Evolutionary conservation across 2,329 filamentous ascomycete species (phyloP).

Genomic region (Claviceps pusilla): DNA sequence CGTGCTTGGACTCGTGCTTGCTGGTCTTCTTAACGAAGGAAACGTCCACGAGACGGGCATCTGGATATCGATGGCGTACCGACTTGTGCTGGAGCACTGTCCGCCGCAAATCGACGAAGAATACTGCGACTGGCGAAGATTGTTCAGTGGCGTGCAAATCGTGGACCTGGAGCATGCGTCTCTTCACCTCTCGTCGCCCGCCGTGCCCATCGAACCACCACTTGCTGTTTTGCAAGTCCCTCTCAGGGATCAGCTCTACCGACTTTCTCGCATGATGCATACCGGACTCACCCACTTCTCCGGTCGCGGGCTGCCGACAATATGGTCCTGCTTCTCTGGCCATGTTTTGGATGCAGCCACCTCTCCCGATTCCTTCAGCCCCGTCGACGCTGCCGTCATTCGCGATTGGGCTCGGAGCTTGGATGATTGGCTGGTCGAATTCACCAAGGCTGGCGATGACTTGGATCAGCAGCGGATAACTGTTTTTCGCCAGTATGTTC

Average conservation of each 20-base stretch:
- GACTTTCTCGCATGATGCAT: slow-evolving; percentile 30
- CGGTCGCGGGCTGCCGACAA: slow-evolving; percentile 25
- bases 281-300: slow-evolving; percentile 27
- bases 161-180: slow-evolving; percentile 29
- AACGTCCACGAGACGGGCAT: slow-evolving; percentile 26
- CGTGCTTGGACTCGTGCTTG: slow-evolving; percentile 26
- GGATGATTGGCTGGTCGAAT: slow-evolving; percentile 27
- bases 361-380: slow-evolving; percentile 18
- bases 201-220: slow-evolving; percentile 25
- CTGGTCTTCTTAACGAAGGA: slow-evolving; percentile 26
- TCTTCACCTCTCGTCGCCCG: slow-evolving; percentile 25
- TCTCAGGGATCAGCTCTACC: slow-evolving; percentile 24
- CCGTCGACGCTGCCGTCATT: slow-evolving; percentile 25
- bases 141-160: slow-evolving; percentile 25
- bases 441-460: slow-evolving; percentile 16
- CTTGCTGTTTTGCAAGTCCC: slow-evolving; percentile 22
- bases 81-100: slow-evolving; percentile 25
- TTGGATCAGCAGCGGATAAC: slow-evolving; percentile 20
- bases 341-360: slow-evolving; percentile 7
- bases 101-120: slow-evolving; percentile 21
- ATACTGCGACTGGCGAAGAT: slow-evolving; percentile 24
- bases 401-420: slow-evolving; percentile 26
- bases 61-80: slow-evolving; percentile 28
- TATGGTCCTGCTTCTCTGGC: slow-evolving; percentile 26
- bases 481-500: slow-evolving; percentile 25